Conservation (phyloP, 495 filamentous ascomycete species). For the Hypoxylon perforatum region DNA sequence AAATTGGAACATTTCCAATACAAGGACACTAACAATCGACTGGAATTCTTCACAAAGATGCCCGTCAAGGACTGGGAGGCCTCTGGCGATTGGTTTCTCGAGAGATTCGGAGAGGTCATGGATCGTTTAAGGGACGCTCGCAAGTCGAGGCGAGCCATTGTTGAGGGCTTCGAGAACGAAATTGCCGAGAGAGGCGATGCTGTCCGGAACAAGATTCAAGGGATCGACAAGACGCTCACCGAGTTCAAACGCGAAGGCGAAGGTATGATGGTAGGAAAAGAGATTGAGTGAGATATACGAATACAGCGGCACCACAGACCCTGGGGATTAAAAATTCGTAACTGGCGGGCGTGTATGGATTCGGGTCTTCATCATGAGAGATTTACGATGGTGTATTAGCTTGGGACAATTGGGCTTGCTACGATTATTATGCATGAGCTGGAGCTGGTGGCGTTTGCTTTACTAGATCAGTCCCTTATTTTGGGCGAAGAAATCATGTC, state of each 20-base stretch:
- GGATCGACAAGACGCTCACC: conserved; percentile 63
- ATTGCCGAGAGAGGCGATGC: conserved; percentile 60
- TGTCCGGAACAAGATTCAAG: conserved; percentile 64
- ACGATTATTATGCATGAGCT: conserved; percentile 25
- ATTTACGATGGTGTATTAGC: conserved; percentile 8
- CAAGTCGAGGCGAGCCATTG: conserved; percentile 71
- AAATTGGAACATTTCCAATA: conserved; percentile 56
- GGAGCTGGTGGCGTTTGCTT: conserved; percentile 13
- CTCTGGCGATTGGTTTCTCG: conserved; percentile 82
- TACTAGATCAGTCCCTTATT: conserved; percentile 11
- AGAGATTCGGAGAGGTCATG: conserved; percentile 72
- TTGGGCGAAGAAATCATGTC: conserved; percentile 9
- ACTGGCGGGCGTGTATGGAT: conserved; percentile 10
- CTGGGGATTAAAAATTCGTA: not conserved
- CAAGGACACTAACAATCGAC: conserved; percentile 61
- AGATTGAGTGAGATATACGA: conserved; percentile 47
- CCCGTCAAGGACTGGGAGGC: conserved; percentile 81
- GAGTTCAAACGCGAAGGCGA: conserved; percentile 66
- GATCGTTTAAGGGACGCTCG: conserved; percentile 71
- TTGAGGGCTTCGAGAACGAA: conserved; percentile 76
- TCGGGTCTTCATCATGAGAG: conserved; percentile 11
- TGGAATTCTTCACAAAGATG: conserved; percentile 71
- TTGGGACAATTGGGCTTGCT: conserved; percentile 22
- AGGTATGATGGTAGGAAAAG: conserved; percentile 67
- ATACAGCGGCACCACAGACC: conserved; percentile 12